Base-by-base conservation (phyloP, 2,329 filamentous ascomycete genomes). In the Colletotrichum filicis region DNA sequence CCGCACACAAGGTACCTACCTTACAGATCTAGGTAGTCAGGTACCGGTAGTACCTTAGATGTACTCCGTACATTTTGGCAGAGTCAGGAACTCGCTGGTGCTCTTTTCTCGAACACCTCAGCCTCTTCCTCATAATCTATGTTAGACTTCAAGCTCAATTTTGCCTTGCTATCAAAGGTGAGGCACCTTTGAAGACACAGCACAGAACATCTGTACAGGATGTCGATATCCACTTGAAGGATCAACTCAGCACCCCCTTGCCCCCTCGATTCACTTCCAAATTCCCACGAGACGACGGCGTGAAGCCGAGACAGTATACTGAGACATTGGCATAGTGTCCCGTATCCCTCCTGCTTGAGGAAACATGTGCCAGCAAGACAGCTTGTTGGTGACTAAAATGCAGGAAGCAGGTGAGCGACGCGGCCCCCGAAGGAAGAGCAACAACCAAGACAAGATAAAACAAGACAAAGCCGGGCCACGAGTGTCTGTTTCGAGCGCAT, bases 371-470 rank as follows among this genome's bases (percentile, higher is more conserved):
- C 6, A 12, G 46, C n/a, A 63, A 9, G 46, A 53, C 37, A 42
- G 42, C 37, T 67, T 19, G 28, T 59, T 52, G 58, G 19, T 56
- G 7, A 26, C 26, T 35, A 4, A 35, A 12, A 68, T 63, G 64
- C 52, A 53, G 68, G 28, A 52, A 68, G 30, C 64, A 68, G 57
- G 52, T 52, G 55, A 42, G 49, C 37, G 37, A 16, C 16, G 37
- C 37, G 37, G 37, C 37, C 42, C 42, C 32, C 61, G 8, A 60
- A 30, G 24, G 30, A 7, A 37, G 14, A 28, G 46, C 30, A 8
- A 64, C 14, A 64, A 35, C 11, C 22, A 71, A 71, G 64, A 68
- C 49, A 67, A 66, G 19, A 58, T 53, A 57, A 58, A 62, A 71
- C 65, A 49, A 71, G 52, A 61, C 64, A 32, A 35, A 32, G 68